Base-by-base conservation (phyloP, 2,329 filamentous ascomycete species). In the Penicillium sp. region DNA sequence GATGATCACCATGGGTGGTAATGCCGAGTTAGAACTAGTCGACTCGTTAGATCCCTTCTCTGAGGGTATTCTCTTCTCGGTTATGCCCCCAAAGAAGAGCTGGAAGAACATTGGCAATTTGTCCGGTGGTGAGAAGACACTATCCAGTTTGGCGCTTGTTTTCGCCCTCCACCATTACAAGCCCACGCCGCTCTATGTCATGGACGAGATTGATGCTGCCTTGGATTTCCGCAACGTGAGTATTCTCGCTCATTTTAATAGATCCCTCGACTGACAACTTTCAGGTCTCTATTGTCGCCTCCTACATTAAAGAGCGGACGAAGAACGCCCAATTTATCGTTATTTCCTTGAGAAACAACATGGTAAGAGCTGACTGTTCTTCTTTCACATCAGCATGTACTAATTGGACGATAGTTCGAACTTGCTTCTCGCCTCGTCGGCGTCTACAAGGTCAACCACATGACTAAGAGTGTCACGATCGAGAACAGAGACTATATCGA, bases 311-410 rank as follows among this genome's bases (percentile, higher is more conserved):
- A 74, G 93, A 98, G 74, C 80, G 93, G 44, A 98, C 93, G 50
- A 97, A 96, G 78, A 98, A 98, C 71, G 94, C 93, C 1, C 93
- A 98, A 67, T 98, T 98, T 69, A 93, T 98, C 60, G 93, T 98
- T 64, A 98, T 98, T 65, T 96, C 89, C 13, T 77, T 98, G 62
- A 80, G 93, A 62, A 98, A 98, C 73, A 98, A 98, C 76, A 98
- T 98, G 93, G 71, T 73, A 62, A 42, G 61, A 47, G 26, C 4
- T n/a, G 20, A 38, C 11, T 7, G 26, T 41, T 14, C 14, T 22
- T 43, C 13, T 18, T 39, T 9, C 4, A 23, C 13, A 29, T 20
- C 29, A 22, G 18, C 31, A 18, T 10, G 11, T 20, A 18, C 57
- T 58, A 40, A 57, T 31, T 32, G 20, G 1, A 11, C 16, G 9